phyloP scores from a whole-genome alignment of 495 filamentous ascomycete species.

The Amphirosellinia nigrospora region DNA sequence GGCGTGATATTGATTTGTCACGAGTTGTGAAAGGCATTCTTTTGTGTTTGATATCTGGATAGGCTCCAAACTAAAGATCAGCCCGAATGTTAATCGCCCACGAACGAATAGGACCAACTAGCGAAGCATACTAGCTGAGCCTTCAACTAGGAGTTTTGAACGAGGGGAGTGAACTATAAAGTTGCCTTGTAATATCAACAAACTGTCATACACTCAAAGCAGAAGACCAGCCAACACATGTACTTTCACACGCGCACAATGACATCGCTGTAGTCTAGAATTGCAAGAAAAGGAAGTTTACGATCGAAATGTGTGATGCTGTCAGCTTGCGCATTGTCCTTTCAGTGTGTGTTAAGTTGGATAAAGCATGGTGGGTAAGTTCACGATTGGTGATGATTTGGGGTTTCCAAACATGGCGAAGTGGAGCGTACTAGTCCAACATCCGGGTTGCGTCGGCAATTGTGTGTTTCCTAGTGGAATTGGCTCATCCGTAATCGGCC shows the following conservation, averaged over 20 bases:
- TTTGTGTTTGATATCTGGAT: too few species aligned
- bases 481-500: background rate
- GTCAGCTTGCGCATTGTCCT: too few species aligned
- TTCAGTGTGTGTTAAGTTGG: too few species aligned
- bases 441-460: constrained; percentile 4
- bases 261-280: background rate
- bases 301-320: too few species aligned
- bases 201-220: background rate
- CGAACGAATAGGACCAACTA: background rate
- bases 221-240: background rate
- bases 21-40: background rate
- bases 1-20: background rate
- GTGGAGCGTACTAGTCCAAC: background rate
- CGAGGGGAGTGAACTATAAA: background rate
- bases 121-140: background rate
- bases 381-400: background rate
- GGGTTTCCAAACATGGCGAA: background rate
- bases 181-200: background rate
- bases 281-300: background rate
- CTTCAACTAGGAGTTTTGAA: background rate
- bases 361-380: background rate
- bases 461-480: background rate
- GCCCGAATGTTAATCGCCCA: background rate
- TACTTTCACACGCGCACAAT: background rate
- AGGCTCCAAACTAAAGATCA: background rate